phyloP scores from a whole-genome alignment of 2,329 filamentous ascomycete genomes.

The Cordyceps militaris region DNA sequence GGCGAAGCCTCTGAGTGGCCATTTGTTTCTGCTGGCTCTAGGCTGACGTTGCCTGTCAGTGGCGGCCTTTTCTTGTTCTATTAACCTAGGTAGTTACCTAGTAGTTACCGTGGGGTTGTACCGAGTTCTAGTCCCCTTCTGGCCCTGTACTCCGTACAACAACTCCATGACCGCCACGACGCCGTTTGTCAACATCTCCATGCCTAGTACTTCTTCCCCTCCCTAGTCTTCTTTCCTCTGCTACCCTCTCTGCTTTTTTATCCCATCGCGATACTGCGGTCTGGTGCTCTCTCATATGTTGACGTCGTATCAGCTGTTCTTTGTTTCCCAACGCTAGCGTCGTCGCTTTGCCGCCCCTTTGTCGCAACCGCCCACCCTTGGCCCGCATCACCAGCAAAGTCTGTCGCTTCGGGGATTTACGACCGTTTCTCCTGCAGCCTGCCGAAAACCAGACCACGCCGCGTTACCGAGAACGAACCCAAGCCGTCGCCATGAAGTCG shows the following conservation, averaged over 20 bases:
- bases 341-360: not conserved
- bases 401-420: not conserved
- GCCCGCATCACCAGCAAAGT: not conserved
- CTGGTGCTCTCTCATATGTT: not conserved
- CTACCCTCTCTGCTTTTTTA: not conserved
- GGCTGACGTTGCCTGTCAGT: no score
- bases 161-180: not conserved
- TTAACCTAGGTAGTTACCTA: no score
- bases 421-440: not conserved
- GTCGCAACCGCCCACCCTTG: not conserved
- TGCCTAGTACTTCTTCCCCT: not conserved
- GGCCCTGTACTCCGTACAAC: not conserved
- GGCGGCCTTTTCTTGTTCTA: no score
- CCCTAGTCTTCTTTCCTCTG: not conserved
- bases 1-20: not conserved
- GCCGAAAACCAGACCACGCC: no score
- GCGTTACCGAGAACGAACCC: not conserved
- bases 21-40: no score
- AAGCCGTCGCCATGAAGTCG: constrained; percentile 29
- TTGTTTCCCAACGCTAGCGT: not conserved
- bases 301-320: not conserved
- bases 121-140: not conserved
- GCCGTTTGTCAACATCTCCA: not conserved
- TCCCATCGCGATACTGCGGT: not conserved
- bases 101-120: no score